Evolutionary conservation across 2,329 filamentous ascomycete genomes (phyloP), one percentile per base, ranked within the genome.

Genomic region (Colletotrichum sp.): DNA sequence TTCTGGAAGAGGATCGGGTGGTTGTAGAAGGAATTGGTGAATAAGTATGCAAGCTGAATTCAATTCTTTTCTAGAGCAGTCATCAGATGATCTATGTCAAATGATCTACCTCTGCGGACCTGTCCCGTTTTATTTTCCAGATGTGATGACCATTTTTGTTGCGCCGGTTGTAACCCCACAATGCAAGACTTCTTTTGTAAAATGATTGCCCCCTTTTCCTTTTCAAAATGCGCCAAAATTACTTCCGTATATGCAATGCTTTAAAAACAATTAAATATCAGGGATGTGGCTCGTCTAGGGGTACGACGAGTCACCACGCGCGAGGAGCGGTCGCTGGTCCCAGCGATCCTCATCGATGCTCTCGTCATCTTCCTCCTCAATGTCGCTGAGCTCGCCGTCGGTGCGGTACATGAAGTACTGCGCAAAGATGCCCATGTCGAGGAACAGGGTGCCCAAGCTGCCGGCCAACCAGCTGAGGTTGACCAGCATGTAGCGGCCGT

Each of bases 391-490:
- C 8, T 86, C 84, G 5, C 87, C 88, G 4, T 86, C 85, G 72
- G 86, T 86, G 78, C 89, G 90, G 84, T 99, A 99, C 81, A 98
- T 84, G 83, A 98, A 98, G 83, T 98, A 98, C 85, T 99, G 96
- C 13, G 92, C 91, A 84, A 98, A 98, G 5, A 99, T 97, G 32
- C 90, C 92, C 83, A 96, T 88, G 85, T 99, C 97, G 78, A 99
- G 86, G 71, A 97, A 85, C 72, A 99, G 86, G 3, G 96, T 98
- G 1, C 98, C 96, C 65, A 97, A 89, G 83, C 96, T 98, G 2
- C 97, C 97, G 5, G 96, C 89, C 75, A 99, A 82, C 97, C 97
- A 99, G 79, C 94, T 96, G 34, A 95, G 86, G 84, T 99, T 99
- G 39, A 99, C 94, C 9, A 96, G 90, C 34, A 99, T 93, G 85